Conservation (phyloP, 371 early-diverging fungal species). For the Mortierella sp. region DNA sequence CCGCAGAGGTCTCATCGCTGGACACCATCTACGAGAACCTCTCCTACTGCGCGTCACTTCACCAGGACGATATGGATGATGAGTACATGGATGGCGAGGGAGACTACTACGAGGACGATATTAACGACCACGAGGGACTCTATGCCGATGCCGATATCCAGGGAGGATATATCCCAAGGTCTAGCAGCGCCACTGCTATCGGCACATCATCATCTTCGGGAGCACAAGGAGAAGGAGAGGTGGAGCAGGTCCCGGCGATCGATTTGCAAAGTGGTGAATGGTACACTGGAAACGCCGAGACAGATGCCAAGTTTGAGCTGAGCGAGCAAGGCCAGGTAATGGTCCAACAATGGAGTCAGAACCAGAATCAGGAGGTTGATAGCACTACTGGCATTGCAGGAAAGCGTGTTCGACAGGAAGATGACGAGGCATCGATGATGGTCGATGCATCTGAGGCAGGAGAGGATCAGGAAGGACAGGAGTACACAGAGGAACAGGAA, state of each 20-base stretch:
- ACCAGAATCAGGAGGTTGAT: slow-evolving; percentile 12
- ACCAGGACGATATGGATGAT: slow-evolving; percentile 69
- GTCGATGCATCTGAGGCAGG: slow-evolving; percentile 12
- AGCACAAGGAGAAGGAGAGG: background rate
- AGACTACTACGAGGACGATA: slow-evolving; percentile 53
- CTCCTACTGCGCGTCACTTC: slow-evolving; percentile 82
- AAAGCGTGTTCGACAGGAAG: slow-evolving; percentile 30
- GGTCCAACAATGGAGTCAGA: slow-evolving; percentile 36
- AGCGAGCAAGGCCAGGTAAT: slow-evolving; percentile 58
- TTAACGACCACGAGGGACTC: slow-evolving; percentile 60
- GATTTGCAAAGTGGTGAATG: slow-evolving; percentile 54
- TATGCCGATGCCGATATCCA: slow-evolving; percentile 48
- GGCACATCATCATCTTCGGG: slow-evolving; percentile 23
- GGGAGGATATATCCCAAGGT: slow-evolving; percentile 37
- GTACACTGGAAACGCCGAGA: slow-evolving; percentile 48
- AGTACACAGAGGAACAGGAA: slow-evolving; percentile 36
- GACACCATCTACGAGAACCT: slow-evolving; percentile 80
- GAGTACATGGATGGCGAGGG: slow-evolving; percentile 14
- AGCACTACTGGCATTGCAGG: slow-evolving; percentile 6
- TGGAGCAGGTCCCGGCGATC: slow-evolving; percentile 39
- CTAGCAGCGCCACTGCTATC: slow-evolving; percentile 39
- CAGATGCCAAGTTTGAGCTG: slow-evolving; percentile 49
- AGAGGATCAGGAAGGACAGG: background rate
- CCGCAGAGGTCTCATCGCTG: slow-evolving; percentile 70
- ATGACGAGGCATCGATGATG: slow-evolving; percentile 14